These are phyloP conservation scores for Withania somnifera DNA, from an alignment of 305 asterid species.

Conservation along the genomic window DNA sequence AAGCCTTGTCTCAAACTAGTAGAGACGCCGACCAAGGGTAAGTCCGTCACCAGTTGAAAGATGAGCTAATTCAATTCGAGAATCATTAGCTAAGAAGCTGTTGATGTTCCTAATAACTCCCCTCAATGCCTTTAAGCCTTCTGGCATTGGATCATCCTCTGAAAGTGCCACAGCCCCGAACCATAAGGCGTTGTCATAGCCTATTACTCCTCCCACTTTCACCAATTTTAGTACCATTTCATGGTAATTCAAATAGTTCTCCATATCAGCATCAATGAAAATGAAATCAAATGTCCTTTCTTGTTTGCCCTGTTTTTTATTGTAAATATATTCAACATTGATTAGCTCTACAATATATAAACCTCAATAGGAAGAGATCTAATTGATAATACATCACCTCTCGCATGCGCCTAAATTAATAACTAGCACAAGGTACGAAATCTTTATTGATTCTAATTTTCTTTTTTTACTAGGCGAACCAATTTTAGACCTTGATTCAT, in stretches of 20 bases:
- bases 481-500: no score
- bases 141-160: neutral
- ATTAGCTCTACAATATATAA: no score
- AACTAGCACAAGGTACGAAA: no score
- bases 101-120: neutral
- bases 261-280: neutral
- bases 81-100: neutral
- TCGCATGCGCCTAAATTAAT: no score
- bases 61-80: neutral
- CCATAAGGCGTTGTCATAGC: neutral
- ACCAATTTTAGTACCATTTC: neutral
- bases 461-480: no score
- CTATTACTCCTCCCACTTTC: neutral
- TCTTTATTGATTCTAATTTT: no score
- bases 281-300: neutral
- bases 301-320: no score
- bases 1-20: neutral
- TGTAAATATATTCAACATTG: no score
- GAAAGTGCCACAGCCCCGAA: neutral
- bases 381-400: no score
- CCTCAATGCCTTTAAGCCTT: neutral
- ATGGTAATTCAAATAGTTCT: no score
- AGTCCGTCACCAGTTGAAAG: neutral
- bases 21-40: neutral
- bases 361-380: no score